Evolutionary conservation across 345 rosid species (phyloP).

Genomic region (Citrus hindsii): DNA sequence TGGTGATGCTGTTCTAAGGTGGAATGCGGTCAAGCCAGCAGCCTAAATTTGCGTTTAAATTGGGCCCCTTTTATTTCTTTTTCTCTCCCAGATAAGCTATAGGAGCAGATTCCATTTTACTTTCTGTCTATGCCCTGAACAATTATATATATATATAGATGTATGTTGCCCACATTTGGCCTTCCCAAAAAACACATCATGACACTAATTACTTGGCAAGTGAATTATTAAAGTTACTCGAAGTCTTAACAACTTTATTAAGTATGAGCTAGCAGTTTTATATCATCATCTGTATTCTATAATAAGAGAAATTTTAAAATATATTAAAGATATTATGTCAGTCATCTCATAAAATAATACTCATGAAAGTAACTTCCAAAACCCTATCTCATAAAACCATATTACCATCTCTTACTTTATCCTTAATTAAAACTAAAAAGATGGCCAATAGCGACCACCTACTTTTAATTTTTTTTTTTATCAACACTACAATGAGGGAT

Average conservation of each 20-base stretch:
- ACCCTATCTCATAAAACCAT: no score
- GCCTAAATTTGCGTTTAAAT: not conserved
- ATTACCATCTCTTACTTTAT: no score
- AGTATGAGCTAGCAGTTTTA: not conserved
- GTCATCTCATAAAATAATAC: not conserved
- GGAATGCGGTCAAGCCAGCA: not conserved
- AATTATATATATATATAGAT: not conserved
- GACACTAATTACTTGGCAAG: not conserved
- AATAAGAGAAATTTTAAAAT: no score
- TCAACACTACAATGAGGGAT: not conserved
- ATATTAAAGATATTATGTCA: rapidly evolving
- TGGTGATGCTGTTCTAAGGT: not conserved
- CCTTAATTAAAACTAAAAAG: no score
- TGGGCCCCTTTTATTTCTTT: not conserved
- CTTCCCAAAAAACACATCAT: not conserved
- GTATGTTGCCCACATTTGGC: not conserved
- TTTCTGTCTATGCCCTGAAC: not conserved
- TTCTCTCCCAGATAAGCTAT: not conserved
- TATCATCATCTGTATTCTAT: not conserved
- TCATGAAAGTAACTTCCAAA: not conserved
- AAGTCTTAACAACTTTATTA: not conserved
- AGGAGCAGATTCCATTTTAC: not conserved
- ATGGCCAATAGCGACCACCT: not conserved
- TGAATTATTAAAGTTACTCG: not conserved
- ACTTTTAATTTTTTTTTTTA: not conserved